Evolutionary conservation across 1,284 basidiomycete genomes (phyloP).

Genomic region (Hemileia vastatrix): DNA sequence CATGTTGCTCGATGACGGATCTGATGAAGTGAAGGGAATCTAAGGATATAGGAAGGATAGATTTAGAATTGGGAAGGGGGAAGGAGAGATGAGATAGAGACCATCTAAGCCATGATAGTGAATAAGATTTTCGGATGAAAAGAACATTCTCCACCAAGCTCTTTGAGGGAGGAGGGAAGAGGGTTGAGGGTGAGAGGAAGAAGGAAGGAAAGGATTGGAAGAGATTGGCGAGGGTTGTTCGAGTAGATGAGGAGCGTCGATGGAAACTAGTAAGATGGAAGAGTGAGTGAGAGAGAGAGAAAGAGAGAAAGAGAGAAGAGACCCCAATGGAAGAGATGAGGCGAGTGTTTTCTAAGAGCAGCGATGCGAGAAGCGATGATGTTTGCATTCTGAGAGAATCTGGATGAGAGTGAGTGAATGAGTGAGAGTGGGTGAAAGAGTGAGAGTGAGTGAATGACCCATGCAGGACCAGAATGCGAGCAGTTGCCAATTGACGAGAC

Average conservation of each 20-base stretch:
- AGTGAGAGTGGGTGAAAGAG: too few species aligned
- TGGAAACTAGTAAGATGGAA: slow-evolving; percentile 8
- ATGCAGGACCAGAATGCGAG: too few species aligned
- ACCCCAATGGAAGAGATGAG: too few species aligned
- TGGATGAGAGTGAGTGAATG: too few species aligned
- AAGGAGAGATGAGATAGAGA: not conserved
- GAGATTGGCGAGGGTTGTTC: slow-evolving; percentile 1
- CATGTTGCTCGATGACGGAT: slow-evolving; percentile 15
- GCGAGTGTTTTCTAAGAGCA: too few species aligned
- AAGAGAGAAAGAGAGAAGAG: too few species aligned
- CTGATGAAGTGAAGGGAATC: slow-evolving; percentile 13
- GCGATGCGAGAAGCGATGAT: too few species aligned
- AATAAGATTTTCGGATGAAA: not conserved
- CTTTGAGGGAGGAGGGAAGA: not conserved
- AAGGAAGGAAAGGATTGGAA: not conserved
- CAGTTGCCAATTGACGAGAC: too few species aligned
- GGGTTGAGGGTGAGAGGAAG: not conserved
- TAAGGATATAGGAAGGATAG: not conserved
- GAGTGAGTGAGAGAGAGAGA: too few species aligned
- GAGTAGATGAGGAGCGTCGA: slow-evolving; percentile 21
- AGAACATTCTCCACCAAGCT: slow-evolving; percentile 14
- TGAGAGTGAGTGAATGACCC: too few species aligned
- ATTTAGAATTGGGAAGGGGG: not conserved
- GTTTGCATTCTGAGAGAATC: too few species aligned
- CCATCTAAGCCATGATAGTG: slow-evolving; percentile 18